phyloP scores from a whole-genome alignment of 1,139 yeast species.

The Schwanniomyces etchellsii region DNA sequence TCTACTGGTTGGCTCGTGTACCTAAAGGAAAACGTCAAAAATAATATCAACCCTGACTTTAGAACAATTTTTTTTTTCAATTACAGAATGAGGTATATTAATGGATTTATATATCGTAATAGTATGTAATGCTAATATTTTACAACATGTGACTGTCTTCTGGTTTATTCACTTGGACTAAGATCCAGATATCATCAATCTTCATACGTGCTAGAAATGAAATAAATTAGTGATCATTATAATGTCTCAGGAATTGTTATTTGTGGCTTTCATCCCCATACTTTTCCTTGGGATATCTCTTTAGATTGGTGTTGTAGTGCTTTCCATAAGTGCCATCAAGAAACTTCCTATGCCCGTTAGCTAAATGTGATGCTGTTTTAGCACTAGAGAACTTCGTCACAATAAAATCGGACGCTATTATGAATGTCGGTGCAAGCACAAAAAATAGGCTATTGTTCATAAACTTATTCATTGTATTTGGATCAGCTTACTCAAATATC shows the following conservation, averaged over 20 bases:
- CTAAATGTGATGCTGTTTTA: not conserved
- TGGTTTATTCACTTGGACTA: too few relatives aligned
- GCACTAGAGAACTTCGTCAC: conserved; percentile 7
- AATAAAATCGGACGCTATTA: conserved; percentile 19
- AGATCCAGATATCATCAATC: too few relatives aligned
- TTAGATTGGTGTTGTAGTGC: not conserved
- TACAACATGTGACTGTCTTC: too few relatives aligned
- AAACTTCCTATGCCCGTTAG: not conserved
- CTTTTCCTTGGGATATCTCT: not conserved
- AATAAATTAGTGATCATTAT: too few relatives aligned
- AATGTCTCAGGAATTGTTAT: too few relatives aligned
- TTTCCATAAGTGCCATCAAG: not conserved
- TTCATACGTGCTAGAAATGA: too few relatives aligned
- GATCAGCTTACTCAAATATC: not conserved
- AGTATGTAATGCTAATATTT: too few relatives aligned
- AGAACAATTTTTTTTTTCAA: too few relatives aligned
- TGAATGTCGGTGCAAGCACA: conserved; percentile 20
- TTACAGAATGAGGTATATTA: too few relatives aligned
- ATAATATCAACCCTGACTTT: conserved; percentile 9
- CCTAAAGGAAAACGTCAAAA: conserved; percentile 35
- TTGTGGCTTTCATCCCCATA: too few relatives aligned
- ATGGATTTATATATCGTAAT: too few relatives aligned
- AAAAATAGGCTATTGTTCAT: conserved; percentile 16
- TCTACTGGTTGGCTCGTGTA: conserved; percentile 69
- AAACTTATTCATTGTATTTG: conserved; percentile 10